Base-by-base conservation (phyloP, 495 filamentous ascomycete species). In the Podospora conica region DNA sequence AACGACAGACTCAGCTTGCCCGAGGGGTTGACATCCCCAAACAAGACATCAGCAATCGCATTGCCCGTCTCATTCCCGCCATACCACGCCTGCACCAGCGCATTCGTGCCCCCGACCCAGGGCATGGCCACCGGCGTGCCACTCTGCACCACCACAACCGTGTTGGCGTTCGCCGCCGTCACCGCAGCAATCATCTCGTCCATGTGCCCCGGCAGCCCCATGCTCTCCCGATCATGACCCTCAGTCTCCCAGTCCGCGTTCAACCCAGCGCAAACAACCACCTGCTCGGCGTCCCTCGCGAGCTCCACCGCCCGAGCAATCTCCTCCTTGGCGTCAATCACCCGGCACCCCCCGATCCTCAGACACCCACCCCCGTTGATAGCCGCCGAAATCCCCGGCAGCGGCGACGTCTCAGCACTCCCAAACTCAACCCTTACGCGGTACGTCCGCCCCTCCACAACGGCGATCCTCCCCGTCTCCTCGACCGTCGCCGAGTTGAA, bases 1-100 rank as follows among this genome's bases (percentile, higher is more conserved):
- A 90, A 91, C 28, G 82, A 86, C 55, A 91, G 79, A 3, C 86
- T 85, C 3, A 91, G 83, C 71, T 90, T 90, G 27, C 87, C 88
- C 9, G 79, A 83, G 6, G 88, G 88, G 69, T 85, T 88, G 21
- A 85, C 82, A 66, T 85, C 84, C 48, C 89, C 89, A 68, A 89
- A 87, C 8, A 91, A 79, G 21, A 91, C 79, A 70, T 90, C 87
- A 5, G 86, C 86, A 53, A 90, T 80, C 40, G 82, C 84, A 69
- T 89, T 87, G 67, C 88, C 89, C 68, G 75, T 82, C 77, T 87
- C 89, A 70, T 84, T 83, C 18, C 86, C 85, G 54, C 80, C 81
- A 65, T 84, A 87, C 84, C 85, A 87, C 29, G 84, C 82, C 58
- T 87, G 85, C 1, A 86, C 62, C 3, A 87, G 66, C 12, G 81